Evolutionary conservation across 768 basidiomycete species (phyloP), one percentile per base, ranked within the genome.

Genomic region (Lyophyllum semitale): DNA sequence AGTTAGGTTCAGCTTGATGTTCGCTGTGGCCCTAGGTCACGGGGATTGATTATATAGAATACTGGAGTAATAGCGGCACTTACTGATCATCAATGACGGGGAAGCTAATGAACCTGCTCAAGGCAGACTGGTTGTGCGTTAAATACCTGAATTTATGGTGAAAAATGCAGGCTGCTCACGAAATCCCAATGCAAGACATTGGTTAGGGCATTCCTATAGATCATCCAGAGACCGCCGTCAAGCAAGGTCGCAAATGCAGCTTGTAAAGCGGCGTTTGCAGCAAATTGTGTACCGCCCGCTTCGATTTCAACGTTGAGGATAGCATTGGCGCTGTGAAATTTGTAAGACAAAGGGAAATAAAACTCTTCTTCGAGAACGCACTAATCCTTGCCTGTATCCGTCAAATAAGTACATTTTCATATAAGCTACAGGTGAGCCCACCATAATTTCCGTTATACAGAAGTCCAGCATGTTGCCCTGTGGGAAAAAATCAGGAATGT

Each of bases 361-460:
- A 15, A n/a, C n/a, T 7, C 15, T 2, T 50, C 20, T 40, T 11
- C 2, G 5, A 17, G 18, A 4, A 54, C 75, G 52, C 59, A 78
- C 77, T 72, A 78, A 61, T 77, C 77, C 63, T 78, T 58, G 48
- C 59, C 59, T 58, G 37, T 9, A 8, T 25, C 5, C 17, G 18
- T n/a, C 4, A 11, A 37, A 15, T 38, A 18, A 38, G 17, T 18
- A 18, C 37, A 15, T n/a, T n/a, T 38, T 38, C 17, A 38, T 18
- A 30, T 22, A 11, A 11, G 35, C 25, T 22, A 22, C 13, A 12
- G 4, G 7, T 33, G 12, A 42, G 29, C 49, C 63, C 18, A 76
- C 79, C 88, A 61, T 90, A 89, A 62, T 89, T 89, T 30, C 87
- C 88, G 53, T 84, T 87, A 63, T 88, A 89, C 3, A 87, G 66